Evolutionary conservation across 2,329 filamentous ascomycete species (phyloP).

Genomic region (Monosporascus sp.): DNA sequence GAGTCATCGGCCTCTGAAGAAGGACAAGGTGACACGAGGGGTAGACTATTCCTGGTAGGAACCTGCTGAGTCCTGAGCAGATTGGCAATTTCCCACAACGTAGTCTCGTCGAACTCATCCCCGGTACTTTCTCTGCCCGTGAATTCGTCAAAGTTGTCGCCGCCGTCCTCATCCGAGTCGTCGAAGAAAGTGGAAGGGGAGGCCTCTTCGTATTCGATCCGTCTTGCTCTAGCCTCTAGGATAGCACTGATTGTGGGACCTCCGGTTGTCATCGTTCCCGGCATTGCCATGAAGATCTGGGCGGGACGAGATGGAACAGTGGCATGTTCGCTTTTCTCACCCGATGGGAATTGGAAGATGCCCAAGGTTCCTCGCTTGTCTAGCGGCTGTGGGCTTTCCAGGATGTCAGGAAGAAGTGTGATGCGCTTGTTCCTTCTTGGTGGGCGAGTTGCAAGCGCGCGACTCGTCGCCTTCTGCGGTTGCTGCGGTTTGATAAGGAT

Average conservation of each 20-base stretch:
- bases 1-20: slow-evolving; percentile 15
- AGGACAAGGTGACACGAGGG: slow-evolving; percentile 28
- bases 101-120: slow-evolving; percentile 56
- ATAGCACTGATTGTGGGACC: slow-evolving; percentile 24
- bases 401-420: slow-evolving; percentile 57
- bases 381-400: slow-evolving; percentile 56
- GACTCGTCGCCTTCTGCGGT: slow-evolving; percentile 24
- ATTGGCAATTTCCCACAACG: slow-evolving; percentile 59
- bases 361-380: slow-evolving; percentile 55
- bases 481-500: slow-evolving; percentile 14
- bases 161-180: slow-evolving; percentile 51
- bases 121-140: slow-evolving; percentile 35
- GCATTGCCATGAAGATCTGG: slow-evolving; percentile 41
- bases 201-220: slow-evolving; percentile 35
- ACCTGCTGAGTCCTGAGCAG: slow-evolving; percentile 48
- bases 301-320: slow-evolving; percentile 34
- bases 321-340: slow-evolving; percentile 55
- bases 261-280: slow-evolving; percentile 45
- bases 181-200: slow-evolving; percentile 52
- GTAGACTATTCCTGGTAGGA: slow-evolving; percentile 46
- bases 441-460: slow-evolving; percentile 47
- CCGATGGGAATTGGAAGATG: slow-evolving; percentile 63
- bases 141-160: slow-evolving; percentile 32
- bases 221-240: slow-evolving; percentile 28
- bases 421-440: slow-evolving; percentile 50